Conservation (phyloP, 805 yeast species). For the Yamadazyma kitorensis region DNA sequence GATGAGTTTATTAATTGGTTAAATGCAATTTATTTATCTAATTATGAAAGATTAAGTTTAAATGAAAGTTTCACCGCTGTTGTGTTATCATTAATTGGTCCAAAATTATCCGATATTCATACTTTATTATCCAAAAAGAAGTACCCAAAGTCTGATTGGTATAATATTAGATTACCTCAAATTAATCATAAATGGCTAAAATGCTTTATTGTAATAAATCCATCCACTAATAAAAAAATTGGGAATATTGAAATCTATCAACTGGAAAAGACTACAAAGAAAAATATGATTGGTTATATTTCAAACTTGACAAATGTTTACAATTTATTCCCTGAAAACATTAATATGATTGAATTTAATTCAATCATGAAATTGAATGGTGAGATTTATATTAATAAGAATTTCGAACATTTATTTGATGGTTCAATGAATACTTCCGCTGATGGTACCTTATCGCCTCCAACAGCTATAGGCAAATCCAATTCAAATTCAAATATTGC, state of each 20-base stretch:
- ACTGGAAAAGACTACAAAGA: constrained; percentile 47
- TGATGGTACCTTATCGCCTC: neutral
- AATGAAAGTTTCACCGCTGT: constrained; percentile 68
- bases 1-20: constrained; percentile 37
- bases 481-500: neutral
- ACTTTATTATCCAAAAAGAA: constrained; percentile 50
- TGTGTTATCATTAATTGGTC: constrained; percentile 55
- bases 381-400: constrained; percentile 47
- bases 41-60: constrained; percentile 53
- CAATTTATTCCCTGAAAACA: constrained; percentile 59
- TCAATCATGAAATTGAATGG: constrained; percentile 57
- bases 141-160: constrained; percentile 56
- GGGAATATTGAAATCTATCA: constrained; percentile 57
- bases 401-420: constrained; percentile 31
- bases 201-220: constrained; percentile 49
- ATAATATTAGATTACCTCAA: constrained; percentile 58
- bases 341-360: constrained; percentile 55
- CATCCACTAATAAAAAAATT: constrained; percentile 41
- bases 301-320: constrained; percentile 43
- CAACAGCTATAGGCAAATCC: constrained; percentile 10
- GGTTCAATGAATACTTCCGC: neutral
- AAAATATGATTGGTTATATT: constrained; percentile 50
- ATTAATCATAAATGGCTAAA: constrained; percentile 58
- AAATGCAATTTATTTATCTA: constrained; percentile 50
- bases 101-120: constrained; percentile 54